Evolutionary conservation across 2,329 filamentous ascomycete genomes (phyloP), one percentile per base, ranked within the genome.

Genomic region (Colletotrichum sojae): DNA sequence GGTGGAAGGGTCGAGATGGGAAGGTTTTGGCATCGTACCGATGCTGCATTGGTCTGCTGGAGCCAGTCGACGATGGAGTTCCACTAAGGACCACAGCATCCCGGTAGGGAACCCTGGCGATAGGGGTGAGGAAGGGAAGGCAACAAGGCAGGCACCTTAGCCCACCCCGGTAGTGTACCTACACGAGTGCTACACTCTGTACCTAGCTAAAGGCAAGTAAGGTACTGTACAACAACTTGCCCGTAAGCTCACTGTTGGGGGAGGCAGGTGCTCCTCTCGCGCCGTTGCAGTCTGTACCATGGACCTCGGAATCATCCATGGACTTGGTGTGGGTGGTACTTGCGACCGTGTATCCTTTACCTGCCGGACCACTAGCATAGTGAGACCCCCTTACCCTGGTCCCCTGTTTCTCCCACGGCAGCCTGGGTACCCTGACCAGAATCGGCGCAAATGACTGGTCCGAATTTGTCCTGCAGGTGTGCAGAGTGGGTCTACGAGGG

Each of bases 21-120:
- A 70, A 70, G 70, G 61, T 68, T 71, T 67, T 61, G 55, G 55
- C 36, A 67, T 69, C 45, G 68, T 67, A 63, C 56, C 67, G 71
- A 56, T 71, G 71, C 49, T 69, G 66, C 66, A 69, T 66, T 65
- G 61, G 66, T 54, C 51, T 69, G 49, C 49, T 69, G 66, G 66
- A 66, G 62, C 62, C 66, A 60, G 55, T 51, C 62, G 55, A 60
- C 49, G 66, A 69, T 69, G 62, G 55, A 66, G 61, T 56, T 66
- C 66, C 66, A 69, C 66, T 60, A 60, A 60, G 25, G 51, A 49
- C 22, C 40, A 20, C 60, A 55, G 66, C 53, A 56, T 39, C 51
- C 16, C 4, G 8, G 18, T 46, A 10, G 48, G 57, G 57, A n/a
- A 60, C 31, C 57, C 57, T 40, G 46, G 57, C 31, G 31, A 36